phyloP scores from a whole-genome alignment of 352 stramenopile genomes.

The Pythium myriotylum region DNA sequence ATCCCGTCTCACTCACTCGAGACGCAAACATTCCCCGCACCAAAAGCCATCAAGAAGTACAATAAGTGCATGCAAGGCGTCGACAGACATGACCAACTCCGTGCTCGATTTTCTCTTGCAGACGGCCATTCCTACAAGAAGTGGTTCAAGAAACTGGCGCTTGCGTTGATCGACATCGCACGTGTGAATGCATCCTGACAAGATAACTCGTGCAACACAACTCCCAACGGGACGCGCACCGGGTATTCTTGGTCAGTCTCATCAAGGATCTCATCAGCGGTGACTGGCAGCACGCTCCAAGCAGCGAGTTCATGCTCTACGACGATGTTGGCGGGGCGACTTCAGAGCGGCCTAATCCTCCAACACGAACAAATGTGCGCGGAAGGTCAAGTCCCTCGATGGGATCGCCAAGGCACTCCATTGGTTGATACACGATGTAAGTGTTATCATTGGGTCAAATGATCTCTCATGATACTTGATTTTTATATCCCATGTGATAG shows the following conservation, averaged over 20 bases:
- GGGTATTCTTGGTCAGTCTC: conserved; percentile 22
- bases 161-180: conserved; percentile 35
- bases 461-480: no score
- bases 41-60: conserved; percentile 27
- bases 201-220: conserved; percentile 4
- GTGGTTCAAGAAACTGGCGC: conserved; percentile 35
- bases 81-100: conserved; percentile 35
- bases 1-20: background rate
- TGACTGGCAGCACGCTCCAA: conserved; percentile 24
- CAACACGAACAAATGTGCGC: background rate
- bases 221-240: conserved; percentile 17
- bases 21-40: conserved; percentile 13
- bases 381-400: no score
- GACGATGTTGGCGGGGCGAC: background rate
- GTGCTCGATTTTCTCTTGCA: conserved; percentile 25
- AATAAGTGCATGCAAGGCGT: conserved; percentile 40
- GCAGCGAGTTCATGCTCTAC: background rate
- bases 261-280: conserved; percentile 18
- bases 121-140: conserved; percentile 36
- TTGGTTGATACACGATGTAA: no score
- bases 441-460: no score
- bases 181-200: conserved; percentile 29
- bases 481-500: no score
- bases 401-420: no score
- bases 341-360: no score